Percentiles rank a stretch among this genome's conserved stretches.
Conservation (phyloP, 116 monocot genomes). For the Posidonia oceanica region DNA sequence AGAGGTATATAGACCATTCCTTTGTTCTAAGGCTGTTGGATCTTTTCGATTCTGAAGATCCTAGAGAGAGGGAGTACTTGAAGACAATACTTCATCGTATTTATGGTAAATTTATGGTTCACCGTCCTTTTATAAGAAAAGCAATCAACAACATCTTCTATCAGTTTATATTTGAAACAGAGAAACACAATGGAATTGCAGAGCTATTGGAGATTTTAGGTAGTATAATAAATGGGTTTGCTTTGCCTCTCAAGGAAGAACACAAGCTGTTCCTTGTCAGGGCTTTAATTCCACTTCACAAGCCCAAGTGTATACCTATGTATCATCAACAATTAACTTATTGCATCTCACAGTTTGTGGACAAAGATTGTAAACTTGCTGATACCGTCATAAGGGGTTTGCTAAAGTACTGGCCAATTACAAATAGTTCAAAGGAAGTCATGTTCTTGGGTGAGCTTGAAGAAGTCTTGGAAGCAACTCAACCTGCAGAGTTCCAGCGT, state of each 20-base stretch:
- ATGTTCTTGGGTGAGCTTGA: conserved; percentile 30
- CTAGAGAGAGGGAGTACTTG: conserved; percentile 25
- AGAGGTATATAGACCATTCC: conserved; percentile 18
- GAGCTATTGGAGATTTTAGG: conserved; percentile 29
- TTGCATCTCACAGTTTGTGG: conserved; percentile 30
- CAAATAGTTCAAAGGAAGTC: conserved; percentile 27
- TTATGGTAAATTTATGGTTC: conserved; percentile 30
- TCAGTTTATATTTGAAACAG: conserved; percentile 28
- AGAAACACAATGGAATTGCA: conserved; percentile 24
- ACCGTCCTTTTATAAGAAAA: conserved; percentile 28
- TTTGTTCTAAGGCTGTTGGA: conserved; percentile 19
- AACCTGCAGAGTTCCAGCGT: conserved; percentile 29
- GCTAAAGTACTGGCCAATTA: conserved; percentile 28
- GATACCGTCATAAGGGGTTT: conserved; percentile 30
- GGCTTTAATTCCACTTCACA: conserved; percentile 35
- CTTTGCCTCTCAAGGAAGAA: conserved; percentile 28
- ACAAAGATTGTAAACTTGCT: conserved; percentile 30
- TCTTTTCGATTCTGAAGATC: conserved; percentile 26
- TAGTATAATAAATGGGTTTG: conserved; percentile 28
- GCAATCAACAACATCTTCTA: conserved; percentile 31
- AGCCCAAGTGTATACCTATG: conserved; percentile 29
- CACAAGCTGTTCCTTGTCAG: conserved; percentile 34
- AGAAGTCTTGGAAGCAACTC: conserved; percentile 27
- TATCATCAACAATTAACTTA: conserved; percentile 29
- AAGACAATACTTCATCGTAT: conserved; percentile 28